Base-by-base conservation (phyloP, 2,329 filamentous ascomycete species). In the Calonectria fujianensis region DNA sequence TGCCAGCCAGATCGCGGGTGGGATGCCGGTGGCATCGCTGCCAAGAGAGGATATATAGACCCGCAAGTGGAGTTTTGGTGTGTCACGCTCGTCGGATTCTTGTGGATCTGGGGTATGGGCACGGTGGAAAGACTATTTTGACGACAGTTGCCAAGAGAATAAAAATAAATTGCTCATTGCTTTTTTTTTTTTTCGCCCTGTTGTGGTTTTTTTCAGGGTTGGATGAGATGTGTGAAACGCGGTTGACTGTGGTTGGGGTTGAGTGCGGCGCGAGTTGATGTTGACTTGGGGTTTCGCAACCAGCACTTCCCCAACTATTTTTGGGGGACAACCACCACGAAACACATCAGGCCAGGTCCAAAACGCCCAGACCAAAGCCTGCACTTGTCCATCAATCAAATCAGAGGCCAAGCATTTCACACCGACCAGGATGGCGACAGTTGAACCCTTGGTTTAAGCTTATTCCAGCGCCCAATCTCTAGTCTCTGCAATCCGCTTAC, bases 51-150 rank as follows among this genome's bases (percentile, higher is more conserved):
- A 65, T 48, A 32, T 50, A 31, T 13, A 65, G 61, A 45, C 61
- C 61, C 39, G 61, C 41, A 65, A 45, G 66, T 48, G 66, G 66
- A 59, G 66, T 69, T 69, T 69, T 41, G 41, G 52, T 69, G 66
- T 69, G 66, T 69, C 66, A 69, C 51, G 32, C 29, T 69, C 66
- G 29, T 50, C 66, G 50, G 52, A n/a, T 59, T 24, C 52, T 54
- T 39, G 65, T 68, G 65, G 65, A 68, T 52, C 65, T 65, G 39
- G 35, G 48, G 48, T 59, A 45, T 18, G 61, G 24, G 61, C 61
- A 65, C 61, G 35, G 65, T 39, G 65, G 31, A 68, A 68, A 65
- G 61, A 65, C 61, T 45, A 50, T 65, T 65, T 50, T 14, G 41
- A 65, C 61, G 41, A 65, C 61, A 65, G 27, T 65, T 48, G 61